Evolutionary conservation across 169 alveolate species (phyloP).

Genomic region (Plasmodium vinckei): DNA sequence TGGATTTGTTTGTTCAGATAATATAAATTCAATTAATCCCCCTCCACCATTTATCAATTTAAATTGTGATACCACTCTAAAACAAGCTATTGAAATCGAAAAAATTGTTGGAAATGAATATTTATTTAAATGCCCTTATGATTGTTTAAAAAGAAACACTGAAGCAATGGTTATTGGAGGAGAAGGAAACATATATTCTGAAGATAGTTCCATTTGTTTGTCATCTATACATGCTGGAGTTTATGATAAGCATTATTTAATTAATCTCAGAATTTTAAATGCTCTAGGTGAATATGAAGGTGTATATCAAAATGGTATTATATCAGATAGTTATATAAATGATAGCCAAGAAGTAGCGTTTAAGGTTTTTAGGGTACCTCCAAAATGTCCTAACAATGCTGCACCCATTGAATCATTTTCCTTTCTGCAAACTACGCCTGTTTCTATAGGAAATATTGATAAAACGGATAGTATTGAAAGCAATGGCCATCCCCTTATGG

Average conservation of each 20-base stretch:
- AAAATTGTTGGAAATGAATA: slow-evolving; percentile 86
- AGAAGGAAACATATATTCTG: slow-evolving; percentile 87
- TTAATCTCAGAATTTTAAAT: slow-evolving; percentile 79
- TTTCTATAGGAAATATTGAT: too few species aligned
- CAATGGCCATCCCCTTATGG: background rate
- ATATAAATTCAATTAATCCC: slow-evolving; percentile 79
- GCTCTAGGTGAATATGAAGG: slow-evolving; percentile 88
- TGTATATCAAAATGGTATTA: slow-evolving; percentile 84
- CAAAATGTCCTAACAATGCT: slow-evolving; percentile 78
- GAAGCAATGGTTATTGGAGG: slow-evolving; percentile 87
- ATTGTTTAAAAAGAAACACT: slow-evolving; percentile 86
- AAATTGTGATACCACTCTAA: slow-evolving; percentile 83
- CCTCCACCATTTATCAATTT: slow-evolving; percentile 82
- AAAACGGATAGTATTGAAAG: background rate
- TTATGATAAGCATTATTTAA: slow-evolving; percentile 77
- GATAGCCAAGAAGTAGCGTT: slow-evolving; percentile 80
- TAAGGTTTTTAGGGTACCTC: slow-evolving; percentile 77
- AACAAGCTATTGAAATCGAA: slow-evolving; percentile 81
- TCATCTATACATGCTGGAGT: slow-evolving; percentile 91
- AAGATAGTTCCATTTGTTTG: slow-evolving; percentile 88
- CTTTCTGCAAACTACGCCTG: slow-evolving; percentile 6
- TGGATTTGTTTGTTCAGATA: slow-evolving; percentile 82
- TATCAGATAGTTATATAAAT: slow-evolving; percentile 82
- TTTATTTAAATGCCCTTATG: slow-evolving; percentile 88
- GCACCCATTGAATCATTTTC: slow-evolving; percentile 6